Percentiles rank a stretch among this genome's conserved stretches.
These are phyloP conservation scores for Gracilaria domingensis DNA, from an alignment of 23 red algal genomes.

Conservation along the genomic window DNA sequence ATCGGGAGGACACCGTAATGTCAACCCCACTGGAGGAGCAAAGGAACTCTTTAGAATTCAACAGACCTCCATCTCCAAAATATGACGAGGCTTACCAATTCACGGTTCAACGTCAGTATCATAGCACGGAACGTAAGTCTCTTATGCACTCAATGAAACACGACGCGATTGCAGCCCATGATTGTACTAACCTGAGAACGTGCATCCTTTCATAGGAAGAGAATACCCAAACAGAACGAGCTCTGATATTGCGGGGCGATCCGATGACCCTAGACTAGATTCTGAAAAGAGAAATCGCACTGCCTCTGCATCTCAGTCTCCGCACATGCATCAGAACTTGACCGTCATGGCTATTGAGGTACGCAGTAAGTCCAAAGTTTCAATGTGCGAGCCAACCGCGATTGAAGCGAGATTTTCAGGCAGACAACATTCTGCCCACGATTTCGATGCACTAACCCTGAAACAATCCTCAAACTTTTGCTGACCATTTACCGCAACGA, in stretches of 20 bases:
- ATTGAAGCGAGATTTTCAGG: not conserved
- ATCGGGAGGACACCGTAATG: not conserved
- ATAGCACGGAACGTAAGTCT: slow-evolving; percentile 16
- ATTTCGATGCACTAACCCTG: not conserved
- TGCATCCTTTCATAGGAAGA: not conserved
- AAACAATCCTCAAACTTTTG: not conserved
- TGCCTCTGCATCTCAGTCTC: slow-evolving; percentile 38
- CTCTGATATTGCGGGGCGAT: slow-evolving; percentile 4
- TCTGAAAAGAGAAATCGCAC: slow-evolving; percentile 38
- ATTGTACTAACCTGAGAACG: slow-evolving; percentile 13
- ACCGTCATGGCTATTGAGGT: slow-evolving; percentile 67
- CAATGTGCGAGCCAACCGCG: not conserved
- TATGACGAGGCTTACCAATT: slow-evolving; percentile 70
- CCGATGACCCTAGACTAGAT: slow-evolving; percentile 8
- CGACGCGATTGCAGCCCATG: not conserved
- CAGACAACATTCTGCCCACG: not conserved
- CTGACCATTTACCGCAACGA: not conserved
- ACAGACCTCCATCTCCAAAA: slow-evolving; percentile 60
- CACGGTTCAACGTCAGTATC: slow-evolving; percentile 23
- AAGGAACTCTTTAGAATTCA: slow-evolving; percentile 10
- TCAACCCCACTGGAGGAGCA: not conserved
- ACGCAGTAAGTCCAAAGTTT: not conserved
- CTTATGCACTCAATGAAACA: not conserved
- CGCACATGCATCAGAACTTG: slow-evolving; percentile 59
- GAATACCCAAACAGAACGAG: slow-evolving; percentile 8